Percentiles rank a stretch among this genome's conserved stretches.
These are phyloP conservation scores for Vigna mungo DNA, from an alignment of 306 rosid species.

Conservation along the genomic window DNA sequence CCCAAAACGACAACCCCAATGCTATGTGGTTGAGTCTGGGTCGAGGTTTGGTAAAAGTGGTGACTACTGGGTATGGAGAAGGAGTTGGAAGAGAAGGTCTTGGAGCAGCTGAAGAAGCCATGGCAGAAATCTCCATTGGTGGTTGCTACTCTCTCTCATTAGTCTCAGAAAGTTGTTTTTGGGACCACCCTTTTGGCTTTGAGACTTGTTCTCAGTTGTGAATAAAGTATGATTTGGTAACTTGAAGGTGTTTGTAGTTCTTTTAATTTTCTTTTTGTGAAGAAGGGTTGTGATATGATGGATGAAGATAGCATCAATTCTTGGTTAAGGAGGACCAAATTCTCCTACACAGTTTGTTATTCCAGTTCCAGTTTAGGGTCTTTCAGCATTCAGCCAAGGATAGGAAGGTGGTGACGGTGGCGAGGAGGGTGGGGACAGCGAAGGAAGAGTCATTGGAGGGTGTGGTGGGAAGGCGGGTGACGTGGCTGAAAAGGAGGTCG, in stretches of 20 bases:
- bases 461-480: too few species aligned
- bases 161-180: conserved; percentile 21
- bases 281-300: conserved; percentile 53
- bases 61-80: too few species aligned
- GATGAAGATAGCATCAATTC: conserved; percentile 65
- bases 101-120: too few species aligned
- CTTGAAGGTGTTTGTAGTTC: conserved; percentile 32
- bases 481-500: too few species aligned
- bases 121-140: too few species aligned
- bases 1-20: too few species aligned
- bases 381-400: conserved; percentile 39
- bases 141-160: conserved; percentile 18
- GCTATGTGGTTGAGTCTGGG: too few species aligned
- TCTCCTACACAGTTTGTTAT: conserved; percentile 79
- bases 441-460: too few species aligned
- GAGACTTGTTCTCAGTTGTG: conserved; percentile 46
- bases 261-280: background rate
- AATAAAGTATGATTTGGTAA: conserved; percentile 40
- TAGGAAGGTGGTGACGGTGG: too few species aligned
- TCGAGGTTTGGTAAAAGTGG: too few species aligned
- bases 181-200: conserved; percentile 41
- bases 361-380: conserved; percentile 59
- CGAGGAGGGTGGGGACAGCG: too few species aligned
- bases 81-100: too few species aligned
- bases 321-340: conserved; percentile 89